Conservation (phyloP, 257 asterid species). For the Solanum chmielewskii region DNA sequence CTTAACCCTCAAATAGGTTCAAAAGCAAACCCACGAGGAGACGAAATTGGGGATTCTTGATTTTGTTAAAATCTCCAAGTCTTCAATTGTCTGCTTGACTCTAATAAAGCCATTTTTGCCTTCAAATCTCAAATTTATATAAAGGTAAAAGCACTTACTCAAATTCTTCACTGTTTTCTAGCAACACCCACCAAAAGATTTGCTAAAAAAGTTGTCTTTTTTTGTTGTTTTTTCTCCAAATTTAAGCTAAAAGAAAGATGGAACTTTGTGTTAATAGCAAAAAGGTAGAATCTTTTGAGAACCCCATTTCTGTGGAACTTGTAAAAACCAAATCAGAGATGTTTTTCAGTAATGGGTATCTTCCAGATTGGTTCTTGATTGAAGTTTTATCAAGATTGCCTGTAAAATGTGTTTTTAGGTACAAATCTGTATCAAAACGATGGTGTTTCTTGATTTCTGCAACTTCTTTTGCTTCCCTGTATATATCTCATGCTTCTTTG, state of each 20-base stretch:
- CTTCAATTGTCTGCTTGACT: not conserved
- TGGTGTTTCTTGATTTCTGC: not conserved
- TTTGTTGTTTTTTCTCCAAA: not conserved
- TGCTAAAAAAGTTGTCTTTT: not conserved
- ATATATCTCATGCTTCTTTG: not conserved
- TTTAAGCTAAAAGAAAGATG: not conserved
- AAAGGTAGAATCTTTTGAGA: not conserved
- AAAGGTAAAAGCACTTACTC: not conserved
- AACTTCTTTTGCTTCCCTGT: not conserved
- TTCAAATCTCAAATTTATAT: not conserved
- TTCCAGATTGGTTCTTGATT: not conserved
- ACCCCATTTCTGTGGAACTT: not conserved
- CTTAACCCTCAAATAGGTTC: not conserved
- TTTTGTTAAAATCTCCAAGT: not conserved
- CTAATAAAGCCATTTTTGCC: not conserved
- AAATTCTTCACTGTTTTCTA: not conserved
- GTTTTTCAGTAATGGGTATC: not conserved
- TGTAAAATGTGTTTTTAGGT: not conserved
- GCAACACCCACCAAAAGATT: not conserved
- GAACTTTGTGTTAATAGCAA: not conserved
- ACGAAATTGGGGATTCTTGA: not conserved
- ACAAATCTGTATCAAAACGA: conserved; percentile 1
- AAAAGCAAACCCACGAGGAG: not conserved
- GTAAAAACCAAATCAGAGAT: not conserved
- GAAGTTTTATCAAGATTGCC: not conserved